Percentiles rank a stretch among this genome's conserved stretches.
phyloP scores from a whole-genome alignment of 192 early-diverging fungal genomes.

The Backusella liffmaniae region DNA sequence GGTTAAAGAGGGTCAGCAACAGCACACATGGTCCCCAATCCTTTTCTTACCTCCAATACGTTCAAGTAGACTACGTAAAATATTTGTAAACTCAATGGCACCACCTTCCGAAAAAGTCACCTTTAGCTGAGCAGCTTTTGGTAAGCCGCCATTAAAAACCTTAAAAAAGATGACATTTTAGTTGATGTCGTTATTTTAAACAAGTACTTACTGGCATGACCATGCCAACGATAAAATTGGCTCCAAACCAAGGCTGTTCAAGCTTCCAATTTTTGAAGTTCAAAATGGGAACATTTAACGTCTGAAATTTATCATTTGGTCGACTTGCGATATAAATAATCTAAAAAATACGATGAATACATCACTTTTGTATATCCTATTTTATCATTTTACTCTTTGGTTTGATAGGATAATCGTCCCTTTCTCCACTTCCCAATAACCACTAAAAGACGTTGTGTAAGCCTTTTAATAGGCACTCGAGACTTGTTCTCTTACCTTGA shows the following conservation, averaged over 20 bases:
- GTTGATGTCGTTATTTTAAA: too few species aligned
- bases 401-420: conserved; percentile 35
- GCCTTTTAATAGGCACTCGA: not conserved
- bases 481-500: conserved; percentile 21
- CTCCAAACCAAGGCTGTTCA: conserved; percentile 55
- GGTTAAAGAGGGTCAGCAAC: not conserved
- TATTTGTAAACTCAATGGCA: conserved; percentile 51
- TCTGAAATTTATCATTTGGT: conserved; percentile 19
- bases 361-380: not conserved
- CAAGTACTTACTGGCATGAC: conserved; percentile 39
- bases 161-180: not conserved
- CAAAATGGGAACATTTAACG: conserved; percentile 36
- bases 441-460: conserved; percentile 12
- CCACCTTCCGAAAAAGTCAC: conserved; percentile 55
- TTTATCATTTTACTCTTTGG: conserved; percentile 28
- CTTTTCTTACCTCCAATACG: conserved; percentile 34
- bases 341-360: conserved; percentile 7
- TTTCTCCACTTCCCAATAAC: conserved; percentile 21
- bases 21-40: not conserved
- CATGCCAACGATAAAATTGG: conserved; percentile 46
- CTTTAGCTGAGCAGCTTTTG: conserved; percentile 38
- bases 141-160: conserved; percentile 41
- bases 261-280: conserved; percentile 41
- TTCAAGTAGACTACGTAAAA: conserved; percentile 29
- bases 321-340: conserved; percentile 27